Evolutionary conservation across 495 filamentous ascomycete genomes (phyloP).

Genomic region (Recurvomyces mirabilis): DNA sequence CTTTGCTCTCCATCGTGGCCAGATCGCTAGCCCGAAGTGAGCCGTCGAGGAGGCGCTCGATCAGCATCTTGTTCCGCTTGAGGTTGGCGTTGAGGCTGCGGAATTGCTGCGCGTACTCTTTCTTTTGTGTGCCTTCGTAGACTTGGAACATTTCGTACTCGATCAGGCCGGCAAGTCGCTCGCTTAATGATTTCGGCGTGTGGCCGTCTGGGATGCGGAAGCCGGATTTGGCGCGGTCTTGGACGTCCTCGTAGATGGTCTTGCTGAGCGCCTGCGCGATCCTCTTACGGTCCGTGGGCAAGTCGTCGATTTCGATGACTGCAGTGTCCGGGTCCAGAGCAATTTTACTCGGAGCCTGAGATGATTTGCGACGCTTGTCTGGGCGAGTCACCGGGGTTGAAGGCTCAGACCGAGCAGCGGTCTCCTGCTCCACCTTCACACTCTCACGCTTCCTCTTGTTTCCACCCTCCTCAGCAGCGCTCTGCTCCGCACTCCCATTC

Average conservation of each 20-base stretch:
- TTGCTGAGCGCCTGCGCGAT: conserved; percentile 42
- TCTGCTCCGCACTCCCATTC: conserved; percentile 21
- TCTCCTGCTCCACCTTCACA: neutral
- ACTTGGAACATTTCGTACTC: conserved; percentile 58
- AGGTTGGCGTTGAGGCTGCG: conserved; percentile 66
- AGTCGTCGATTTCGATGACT: conserved; percentile 15
- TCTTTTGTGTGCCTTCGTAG: conserved; percentile 37
- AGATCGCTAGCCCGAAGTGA: conserved; percentile 59
- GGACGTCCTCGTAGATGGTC: conserved; percentile 43
- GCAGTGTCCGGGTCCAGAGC: conserved; percentile 12
- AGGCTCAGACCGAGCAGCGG: too few relatives aligned
- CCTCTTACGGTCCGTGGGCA: conserved; percentile 38
- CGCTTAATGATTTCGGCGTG: conserved; percentile 40
- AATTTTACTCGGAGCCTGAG: neutral
- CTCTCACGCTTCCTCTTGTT: conserved; percentile 11
- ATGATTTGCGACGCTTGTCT: conserved; percentile 19
- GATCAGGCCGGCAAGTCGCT: conserved; percentile 54
- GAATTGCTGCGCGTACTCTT: conserved; percentile 49
- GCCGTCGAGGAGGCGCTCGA: conserved; percentile 59
- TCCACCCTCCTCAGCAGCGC: neutral
- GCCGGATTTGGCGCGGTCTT: conserved; percentile 39
- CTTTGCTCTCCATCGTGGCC: conserved; percentile 70
- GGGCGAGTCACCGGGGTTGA: too few relatives aligned
- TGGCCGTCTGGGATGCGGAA: conserved; percentile 45
- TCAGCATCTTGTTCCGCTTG: conserved; percentile 71